Evolutionary conservation across 345 rosid species (phyloP).

Genomic region (Combretum micranthum): DNA sequence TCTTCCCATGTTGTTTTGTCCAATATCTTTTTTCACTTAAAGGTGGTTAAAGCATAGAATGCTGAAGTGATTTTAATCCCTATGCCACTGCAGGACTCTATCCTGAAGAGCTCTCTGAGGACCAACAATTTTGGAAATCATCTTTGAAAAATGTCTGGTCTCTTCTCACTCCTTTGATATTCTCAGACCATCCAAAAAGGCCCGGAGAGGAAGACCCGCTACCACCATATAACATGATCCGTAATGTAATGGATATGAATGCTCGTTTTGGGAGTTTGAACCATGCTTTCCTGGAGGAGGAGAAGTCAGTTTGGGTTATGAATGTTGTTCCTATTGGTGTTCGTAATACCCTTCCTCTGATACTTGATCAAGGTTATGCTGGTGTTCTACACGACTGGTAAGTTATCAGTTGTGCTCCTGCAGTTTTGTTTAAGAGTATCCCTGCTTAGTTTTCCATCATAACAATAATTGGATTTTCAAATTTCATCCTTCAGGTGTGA

Average conservation of each 20-base stretch:
- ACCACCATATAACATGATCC: slow-evolving; percentile 94
- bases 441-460: neutral
- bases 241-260: slow-evolving; percentile 98
- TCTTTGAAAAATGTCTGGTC: slow-evolving; percentile 91
- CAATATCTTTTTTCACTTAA: neutral
- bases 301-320: slow-evolving; percentile 89
- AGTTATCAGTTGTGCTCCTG: slow-evolving; percentile 14
- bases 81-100: slow-evolving; percentile 50
- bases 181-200: slow-evolving; percentile 99
- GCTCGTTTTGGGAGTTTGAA: slow-evolving; percentile 85
- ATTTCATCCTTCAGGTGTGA: slow-evolving; percentile 65
- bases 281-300: slow-evolving; percentile 65
- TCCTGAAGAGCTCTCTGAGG: slow-evolving; percentile 72
- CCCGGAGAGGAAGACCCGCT: slow-evolving; percentile 98
- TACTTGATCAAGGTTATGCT: slow-evolving; percentile 79
- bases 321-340: slow-evolving; percentile 82
- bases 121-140: slow-evolving; percentile 59
- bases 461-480: neutral
- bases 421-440: neutral
- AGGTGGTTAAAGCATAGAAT: neutral
- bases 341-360: slow-evolving; percentile 73
- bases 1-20: neutral
- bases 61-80: slow-evolving; percentile 12
- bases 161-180: slow-evolving; percentile 85
- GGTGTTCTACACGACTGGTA: slow-evolving; percentile 97